Evolutionary conservation across 2,329 filamentous ascomycete species (phyloP), one percentile per base, ranked within the genome.

Genomic region (Pyrenophora teres): DNA sequence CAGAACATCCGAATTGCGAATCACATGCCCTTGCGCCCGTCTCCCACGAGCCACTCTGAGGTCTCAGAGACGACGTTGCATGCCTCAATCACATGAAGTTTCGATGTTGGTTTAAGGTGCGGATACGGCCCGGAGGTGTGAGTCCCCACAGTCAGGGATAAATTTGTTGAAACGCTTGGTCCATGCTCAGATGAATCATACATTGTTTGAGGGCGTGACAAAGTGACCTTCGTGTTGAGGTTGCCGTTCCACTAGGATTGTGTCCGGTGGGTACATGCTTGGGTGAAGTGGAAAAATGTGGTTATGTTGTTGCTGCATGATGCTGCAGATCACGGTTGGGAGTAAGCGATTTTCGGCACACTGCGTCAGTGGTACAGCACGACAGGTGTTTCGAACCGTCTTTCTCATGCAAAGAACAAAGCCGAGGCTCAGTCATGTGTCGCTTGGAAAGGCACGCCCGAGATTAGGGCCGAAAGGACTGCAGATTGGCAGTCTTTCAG

Each of bases 21-120:
- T 40, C 42, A 32, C 40, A 6, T 41, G 27, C n/a, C 18, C 23
- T 37, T 39, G 19, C 35, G 7, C 15, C 39, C 8, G 5, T 40
- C 27, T 38, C 32, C 42, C 32, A 50, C 32, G 18, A 30, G 33
- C n/a, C 18, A 23, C 38, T 38, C 27, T 35, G 21, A 16, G 35
- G 32, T 37, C 35, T 37, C 23, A 40, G 25, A 23, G 40, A 45
- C 25, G 32, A 46, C 12, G 48, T 38, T 30, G 43, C 25, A 41
- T 37, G n/a, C 37, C n/a, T 36, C 31, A 25, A 30, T 19, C 15
- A 21, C 37, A 37, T 37, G 21, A 46, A 32, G 21, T 47, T 46
- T 47, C 35, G 49, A 38, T 38, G 49, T 52, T 38, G 38, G 39
- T 42, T 48, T 52, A 52, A 52, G 49, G 49, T 52, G 46, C 39